These are phyloP conservation scores for Oryza nivara DNA, from an alignment of 176 grass and related monocot species.

Conservation along the genomic window DNA sequence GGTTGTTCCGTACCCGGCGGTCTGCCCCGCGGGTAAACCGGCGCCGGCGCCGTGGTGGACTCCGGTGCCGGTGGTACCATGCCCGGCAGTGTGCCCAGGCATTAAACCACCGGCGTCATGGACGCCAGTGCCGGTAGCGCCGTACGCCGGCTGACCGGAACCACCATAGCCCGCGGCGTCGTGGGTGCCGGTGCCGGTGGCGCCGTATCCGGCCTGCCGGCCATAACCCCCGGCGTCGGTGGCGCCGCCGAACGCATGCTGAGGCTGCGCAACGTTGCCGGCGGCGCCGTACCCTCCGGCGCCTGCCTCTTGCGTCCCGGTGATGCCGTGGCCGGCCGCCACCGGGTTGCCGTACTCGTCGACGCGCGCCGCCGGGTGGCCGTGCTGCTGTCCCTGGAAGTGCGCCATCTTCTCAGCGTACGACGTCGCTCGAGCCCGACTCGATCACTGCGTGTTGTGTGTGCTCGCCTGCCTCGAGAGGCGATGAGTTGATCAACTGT, in stretches of 20 bases:
- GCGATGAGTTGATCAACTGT: too few relatives aligned
- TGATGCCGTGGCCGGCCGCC: neutral
- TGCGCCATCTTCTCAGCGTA: conserved; percentile 15
- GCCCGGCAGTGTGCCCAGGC: neutral
- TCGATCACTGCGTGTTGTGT: too few relatives aligned
- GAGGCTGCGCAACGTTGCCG: neutral
- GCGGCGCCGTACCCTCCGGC: neutral
- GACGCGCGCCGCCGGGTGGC: neutral
- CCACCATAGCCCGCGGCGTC: conserved; percentile 20
- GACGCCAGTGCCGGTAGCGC: conserved; percentile 19
- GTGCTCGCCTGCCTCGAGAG: too few relatives aligned
- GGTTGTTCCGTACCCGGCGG: neutral
- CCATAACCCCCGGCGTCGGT: neutral
- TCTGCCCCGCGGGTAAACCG: neutral
- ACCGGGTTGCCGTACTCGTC: conserved; percentile 44
- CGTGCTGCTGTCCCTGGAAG: conserved; percentile 13
- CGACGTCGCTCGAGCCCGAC: too few relatives aligned
- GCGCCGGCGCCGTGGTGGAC: neutral
- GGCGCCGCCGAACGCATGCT: neutral
- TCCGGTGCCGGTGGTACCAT: conserved; percentile 25
- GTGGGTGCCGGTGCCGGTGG: conserved; percentile 17
- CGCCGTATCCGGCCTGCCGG: conserved; percentile 29
- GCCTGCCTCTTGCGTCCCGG: neutral
- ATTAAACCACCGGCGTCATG: conserved; percentile 15
- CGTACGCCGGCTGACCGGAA: conserved; percentile 22